Evolutionary conservation across 495 filamentous ascomycete genomes (phyloP), one percentile per base, ranked within the genome.

Genomic region (Aspergillus nidulans): DNA sequence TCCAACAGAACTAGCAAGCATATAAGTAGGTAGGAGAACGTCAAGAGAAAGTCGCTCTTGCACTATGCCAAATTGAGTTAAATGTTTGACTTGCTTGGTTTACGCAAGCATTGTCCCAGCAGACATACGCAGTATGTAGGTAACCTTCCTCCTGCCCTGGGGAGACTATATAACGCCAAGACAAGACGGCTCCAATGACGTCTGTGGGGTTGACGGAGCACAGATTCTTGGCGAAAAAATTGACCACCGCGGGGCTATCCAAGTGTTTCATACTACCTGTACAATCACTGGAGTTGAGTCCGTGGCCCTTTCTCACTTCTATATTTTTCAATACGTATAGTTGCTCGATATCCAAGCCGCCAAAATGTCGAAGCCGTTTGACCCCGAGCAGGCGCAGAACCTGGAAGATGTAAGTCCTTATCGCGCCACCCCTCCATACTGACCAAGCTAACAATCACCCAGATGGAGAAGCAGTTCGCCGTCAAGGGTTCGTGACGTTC

Each of bases 391-490:
- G 65, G 83, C 85, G 19, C 80, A 89, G 63, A 92, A 92, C 70
- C 78, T 89, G 49, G 86, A 90, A 67, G 88, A 90, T 76, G 88
- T 89, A 70, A 20, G 83, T 63, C 16, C 23, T 24, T 28, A 20
- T 49, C 18, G 34, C 45, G 34, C n/a, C 41, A 18, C 18, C n/a
- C 16, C 26, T 13, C 16, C 30, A 28, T 26, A 19, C 16, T 13
- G 25, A 26, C 44, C 52, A 53, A 56, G 45, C 70, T 75, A 28
- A 75, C 61, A 39, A 52, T 53, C 50, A 10, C 2, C 47, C 55
- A 98, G 90, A 96, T 98, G 67, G 94, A 99, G 82, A 97, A 96
- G 80, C 95, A 97, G 72, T 99, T 99, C 63, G 94, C 95, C 30
- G 94, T 99, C 62, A 97, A 97, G 80, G 89, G 89, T 90, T 64